phyloP scores from a whole-genome alignment of 768 basidiomycete species.

The Pleurotus tuoliensis region DNA sequence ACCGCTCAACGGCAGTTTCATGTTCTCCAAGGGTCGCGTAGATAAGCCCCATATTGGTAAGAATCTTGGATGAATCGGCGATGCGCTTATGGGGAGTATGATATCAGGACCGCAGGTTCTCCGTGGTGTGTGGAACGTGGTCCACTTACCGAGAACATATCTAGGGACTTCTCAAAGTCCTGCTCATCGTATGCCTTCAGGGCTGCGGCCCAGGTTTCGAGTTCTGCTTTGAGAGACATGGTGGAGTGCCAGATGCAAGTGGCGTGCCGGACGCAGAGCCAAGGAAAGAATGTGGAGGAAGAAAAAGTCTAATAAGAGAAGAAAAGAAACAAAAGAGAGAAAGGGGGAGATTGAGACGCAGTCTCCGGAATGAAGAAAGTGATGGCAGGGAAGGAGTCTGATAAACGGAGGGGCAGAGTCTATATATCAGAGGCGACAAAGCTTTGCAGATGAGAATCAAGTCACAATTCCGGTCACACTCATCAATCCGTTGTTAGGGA shows the following conservation, averaged over 20 bases:
- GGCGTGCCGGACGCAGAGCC: constrained; percentile 35
- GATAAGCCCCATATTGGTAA: constrained; percentile 91
- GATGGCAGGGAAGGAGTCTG: constrained; percentile 9
- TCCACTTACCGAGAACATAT: constrained; percentile 67
- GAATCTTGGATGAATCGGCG: constrained; percentile 84
- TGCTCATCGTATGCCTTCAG: constrained; percentile 85
- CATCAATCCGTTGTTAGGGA: constrained; percentile 8
- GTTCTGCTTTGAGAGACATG: constrained; percentile 69
- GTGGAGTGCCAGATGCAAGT: constrained; percentile 14
- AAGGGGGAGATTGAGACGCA: constrained; percentile 34
- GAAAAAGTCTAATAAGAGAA: constrained; percentile 12
- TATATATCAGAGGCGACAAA: background rate
- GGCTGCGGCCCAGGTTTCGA: constrained; percentile 86
- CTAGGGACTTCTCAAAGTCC: constrained; percentile 72
- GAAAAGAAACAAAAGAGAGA: constrained; percentile 15
- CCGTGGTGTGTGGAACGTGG: constrained; percentile 9
- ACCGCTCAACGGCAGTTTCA: constrained; percentile 78
- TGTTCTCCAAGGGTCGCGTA: constrained; percentile 90
- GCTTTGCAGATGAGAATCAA: constrained; percentile 1
- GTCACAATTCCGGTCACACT: constrained; percentile 5
- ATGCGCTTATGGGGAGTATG: constrained; percentile 46
- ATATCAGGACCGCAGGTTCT: background rate
- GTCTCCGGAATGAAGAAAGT: constrained; percentile 34
- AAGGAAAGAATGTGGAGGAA: constrained; percentile 8
- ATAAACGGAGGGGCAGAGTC: background rate